Evolutionary conservation across 2,329 filamentous ascomycete genomes (phyloP).

Genomic region (Colletotrichum agaves): DNA sequence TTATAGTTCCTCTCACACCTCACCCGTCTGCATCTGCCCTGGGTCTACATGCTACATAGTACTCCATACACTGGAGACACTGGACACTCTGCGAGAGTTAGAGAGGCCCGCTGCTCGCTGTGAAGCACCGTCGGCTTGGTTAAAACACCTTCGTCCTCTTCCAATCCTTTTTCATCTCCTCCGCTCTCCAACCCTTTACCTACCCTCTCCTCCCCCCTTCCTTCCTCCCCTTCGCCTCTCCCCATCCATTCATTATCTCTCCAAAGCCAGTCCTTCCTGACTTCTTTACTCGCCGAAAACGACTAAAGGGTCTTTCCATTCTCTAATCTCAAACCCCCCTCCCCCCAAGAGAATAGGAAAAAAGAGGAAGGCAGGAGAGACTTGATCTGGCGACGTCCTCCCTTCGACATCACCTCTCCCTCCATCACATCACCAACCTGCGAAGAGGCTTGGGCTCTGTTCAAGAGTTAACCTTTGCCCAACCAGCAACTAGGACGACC

Average conservation of each 20-base stretch:
- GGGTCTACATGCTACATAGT: no score
- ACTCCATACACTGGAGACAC: no score
- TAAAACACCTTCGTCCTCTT: slow-evolving; percentile 58
- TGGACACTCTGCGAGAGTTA: no score
- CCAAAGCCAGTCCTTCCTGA: slow-evolving; percentile 61
- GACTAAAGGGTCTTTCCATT: slow-evolving; percentile 39
- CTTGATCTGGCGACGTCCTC: slow-evolving; percentile 42
- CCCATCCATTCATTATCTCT: slow-evolving; percentile 66
- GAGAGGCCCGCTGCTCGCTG: neutral
- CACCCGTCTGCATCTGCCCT: no score
- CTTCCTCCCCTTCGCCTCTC: slow-evolving; percentile 50
- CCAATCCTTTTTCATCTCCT: slow-evolving; percentile 66
- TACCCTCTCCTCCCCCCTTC: slow-evolving; percentile 49
- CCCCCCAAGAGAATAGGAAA: slow-evolving; percentile 37
- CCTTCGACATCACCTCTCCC: slow-evolving; percentile 36
- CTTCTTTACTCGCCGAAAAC: slow-evolving; percentile 45
- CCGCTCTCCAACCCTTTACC: slow-evolving; percentile 64
- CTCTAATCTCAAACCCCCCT: slow-evolving; percentile 26
- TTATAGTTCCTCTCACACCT: no score
- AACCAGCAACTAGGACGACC: slow-evolving; percentile 19
- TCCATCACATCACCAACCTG: slow-evolving; percentile 2
- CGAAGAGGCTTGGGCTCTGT: neutral
- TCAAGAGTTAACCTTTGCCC: slow-evolving; percentile 5
- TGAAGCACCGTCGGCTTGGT: slow-evolving; percentile 40
- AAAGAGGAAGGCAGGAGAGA: slow-evolving; percentile 39